A percentile compares a stretch with the other conserved stretches of the same genome.
Conservation (phyloP, 176 grass and related monocot genomes). For the Hsuehochloa calcarea region DNA sequence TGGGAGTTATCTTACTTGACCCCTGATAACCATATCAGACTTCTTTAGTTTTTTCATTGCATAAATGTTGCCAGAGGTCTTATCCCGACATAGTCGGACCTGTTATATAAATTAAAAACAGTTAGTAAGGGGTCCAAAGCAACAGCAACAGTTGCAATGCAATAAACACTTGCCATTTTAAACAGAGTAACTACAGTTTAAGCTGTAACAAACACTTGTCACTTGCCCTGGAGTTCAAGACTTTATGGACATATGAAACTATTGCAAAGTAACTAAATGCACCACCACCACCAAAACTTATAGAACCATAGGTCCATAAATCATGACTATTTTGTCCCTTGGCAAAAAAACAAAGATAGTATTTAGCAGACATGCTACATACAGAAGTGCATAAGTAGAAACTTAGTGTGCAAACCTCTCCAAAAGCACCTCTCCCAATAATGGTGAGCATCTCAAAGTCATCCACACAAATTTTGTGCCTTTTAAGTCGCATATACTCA, state of each 20-base stretch:
- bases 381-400: not conserved
- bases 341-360: not conserved
- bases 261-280: slow-evolving; percentile 11
- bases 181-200: slow-evolving; percentile 4
- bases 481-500: slow-evolving; percentile 95
- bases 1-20: slow-evolving; percentile 68
- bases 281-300: slow-evolving; percentile 2
- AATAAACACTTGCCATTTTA: slow-evolving; percentile 6
- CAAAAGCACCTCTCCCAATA: slow-evolving; percentile 99
- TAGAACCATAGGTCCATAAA: not conserved
- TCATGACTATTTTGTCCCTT: not conserved
- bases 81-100: slow-evolving; percentile 91
- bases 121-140: slow-evolving; percentile 7
- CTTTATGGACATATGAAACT: slow-evolving; percentile 25
- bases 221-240: slow-evolving; percentile 1
- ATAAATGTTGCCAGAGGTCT: slow-evolving; percentile 87
- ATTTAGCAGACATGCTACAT: slow-evolving; percentile 9
- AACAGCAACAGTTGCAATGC: not conserved
- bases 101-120: slow-evolving; percentile 42
- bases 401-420: slow-evolving; percentile 65
- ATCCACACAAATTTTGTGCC: slow-evolving; percentile 98
- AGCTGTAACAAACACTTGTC: slow-evolving; percentile 15
- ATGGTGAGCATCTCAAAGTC: slow-evolving; percentile 98
- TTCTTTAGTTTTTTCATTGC: slow-evolving; percentile 99
- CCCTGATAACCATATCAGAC: slow-evolving; percentile 96